Percentiles rank a stretch among this genome's conserved stretches.
These are phyloP conservation scores for Ogataea populi-albae DNA, from an alignment of 805 yeast species.

Conservation along the genomic window DNA sequence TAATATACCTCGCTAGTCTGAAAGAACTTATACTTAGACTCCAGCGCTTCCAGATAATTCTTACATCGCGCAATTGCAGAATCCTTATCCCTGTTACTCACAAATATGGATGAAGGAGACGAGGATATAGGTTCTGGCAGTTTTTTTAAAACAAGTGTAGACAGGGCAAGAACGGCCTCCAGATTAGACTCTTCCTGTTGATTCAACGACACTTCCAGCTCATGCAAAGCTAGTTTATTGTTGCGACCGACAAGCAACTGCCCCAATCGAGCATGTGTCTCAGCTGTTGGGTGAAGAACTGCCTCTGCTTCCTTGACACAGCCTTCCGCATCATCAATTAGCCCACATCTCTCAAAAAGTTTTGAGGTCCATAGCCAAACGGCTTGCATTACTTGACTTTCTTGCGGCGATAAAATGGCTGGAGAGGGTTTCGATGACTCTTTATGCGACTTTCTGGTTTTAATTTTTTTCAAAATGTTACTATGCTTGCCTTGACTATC, in stretches of 20 bases:
- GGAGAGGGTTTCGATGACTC: slow-evolving; percentile 14
- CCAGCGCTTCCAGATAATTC: slow-evolving; percentile 40
- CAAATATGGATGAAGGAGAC: slow-evolving; percentile 35
- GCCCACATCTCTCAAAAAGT: slow-evolving; percentile 56
- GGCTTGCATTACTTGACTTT: slow-evolving; percentile 46
- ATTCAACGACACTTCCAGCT: slow-evolving; percentile 63
- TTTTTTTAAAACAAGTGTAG: slow-evolving; percentile 44
- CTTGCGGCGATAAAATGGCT: slow-evolving; percentile 16
- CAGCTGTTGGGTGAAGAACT: slow-evolving; percentile 42
- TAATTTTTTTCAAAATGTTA: slow-evolving; percentile 13
- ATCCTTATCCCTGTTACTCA: slow-evolving; percentile 51
- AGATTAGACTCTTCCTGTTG: slow-evolving; percentile 42
- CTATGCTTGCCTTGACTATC: slow-evolving; percentile 21
- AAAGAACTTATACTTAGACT: slow-evolving; percentile 39
- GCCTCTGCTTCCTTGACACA: slow-evolving; percentile 72
- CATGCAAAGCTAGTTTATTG: slow-evolving; percentile 50
- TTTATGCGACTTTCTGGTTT: slow-evolving; percentile 8
- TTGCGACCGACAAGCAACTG: slow-evolving; percentile 35
- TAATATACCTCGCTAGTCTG: slow-evolving; percentile 64
- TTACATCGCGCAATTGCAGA: slow-evolving; percentile 62
- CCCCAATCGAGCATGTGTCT: slow-evolving; percentile 51
- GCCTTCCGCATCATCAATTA: slow-evolving; percentile 59
- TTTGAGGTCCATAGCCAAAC: slow-evolving; percentile 76
- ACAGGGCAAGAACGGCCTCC: slow-evolving; percentile 53
- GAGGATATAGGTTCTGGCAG: slow-evolving; percentile 2